Evolutionary conservation across 257 asterid species (phyloP).

Genomic region (Solanum arcanum): DNA sequence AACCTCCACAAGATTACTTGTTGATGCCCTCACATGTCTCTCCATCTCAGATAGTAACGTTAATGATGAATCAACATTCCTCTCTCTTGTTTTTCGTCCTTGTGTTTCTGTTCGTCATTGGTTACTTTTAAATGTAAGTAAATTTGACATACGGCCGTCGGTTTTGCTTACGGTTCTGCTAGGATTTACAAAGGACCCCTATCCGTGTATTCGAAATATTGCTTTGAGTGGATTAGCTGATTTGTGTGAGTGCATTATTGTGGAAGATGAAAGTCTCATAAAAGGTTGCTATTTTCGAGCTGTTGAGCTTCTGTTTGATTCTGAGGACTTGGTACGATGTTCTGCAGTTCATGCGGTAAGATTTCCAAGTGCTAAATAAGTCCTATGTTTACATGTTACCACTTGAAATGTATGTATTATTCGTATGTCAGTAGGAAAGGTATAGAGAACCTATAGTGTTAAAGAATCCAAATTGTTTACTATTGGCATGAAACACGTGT

Average conservation of each 20-base stretch:
- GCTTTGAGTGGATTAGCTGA: slow-evolving; percentile 61
- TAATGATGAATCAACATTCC: slow-evolving; percentile 12
- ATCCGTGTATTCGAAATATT: slow-evolving; percentile 52
- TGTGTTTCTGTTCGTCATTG: slow-evolving; percentile 61
- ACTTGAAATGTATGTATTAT: background rate
- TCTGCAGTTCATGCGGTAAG: slow-evolving; percentile 76
- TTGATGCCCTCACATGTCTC: slow-evolving; percentile 41
- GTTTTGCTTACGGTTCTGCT: slow-evolving; percentile 57
- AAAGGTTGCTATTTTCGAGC: slow-evolving; percentile 67
- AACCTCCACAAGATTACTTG: slow-evolving; percentile 11
- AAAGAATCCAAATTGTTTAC: background rate
- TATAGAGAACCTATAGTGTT: background rate
- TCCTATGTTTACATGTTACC: background rate
- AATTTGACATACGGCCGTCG: slow-evolving; percentile 51
- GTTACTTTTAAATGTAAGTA: slow-evolving; percentile 44
- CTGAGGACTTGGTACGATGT: slow-evolving; percentile 54
- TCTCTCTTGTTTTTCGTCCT: slow-evolving; percentile 7
- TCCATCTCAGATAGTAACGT: slow-evolving; percentile 4
- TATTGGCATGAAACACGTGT: background rate
- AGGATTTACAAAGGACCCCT: slow-evolving; percentile 86
- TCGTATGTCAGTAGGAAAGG: background rate
- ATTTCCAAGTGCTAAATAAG: background rate
- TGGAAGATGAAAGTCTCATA: slow-evolving; percentile 50
- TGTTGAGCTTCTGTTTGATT: slow-evolving; percentile 66
- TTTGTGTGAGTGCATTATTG: slow-evolving; percentile 22